Conservation (phyloP, 257 asterid genomes). For the Apocynum venetum region DNA sequence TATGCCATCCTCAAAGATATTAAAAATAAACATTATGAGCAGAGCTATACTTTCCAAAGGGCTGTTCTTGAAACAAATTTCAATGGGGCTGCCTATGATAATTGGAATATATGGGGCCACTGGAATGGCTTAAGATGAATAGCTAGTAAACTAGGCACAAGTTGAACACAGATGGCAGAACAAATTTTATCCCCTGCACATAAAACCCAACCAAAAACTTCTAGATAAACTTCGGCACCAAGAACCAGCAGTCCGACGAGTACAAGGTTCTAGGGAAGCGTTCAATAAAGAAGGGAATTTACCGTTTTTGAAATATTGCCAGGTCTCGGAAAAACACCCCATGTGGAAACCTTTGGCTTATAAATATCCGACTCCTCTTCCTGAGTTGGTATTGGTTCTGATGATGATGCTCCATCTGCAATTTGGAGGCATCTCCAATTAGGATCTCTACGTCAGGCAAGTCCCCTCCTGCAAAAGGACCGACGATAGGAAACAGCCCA, state of each 20-base stretch:
- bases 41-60: no score
- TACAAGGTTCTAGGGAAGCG: not conserved
- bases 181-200: not conserved
- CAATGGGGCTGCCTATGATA: no score
- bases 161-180: not conserved
- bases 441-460: slow-evolving; percentile 78
- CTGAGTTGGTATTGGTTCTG: slow-evolving; percentile 19
- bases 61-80: no score
- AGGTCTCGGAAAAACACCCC: slow-evolving; percentile 98
- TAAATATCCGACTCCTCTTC: slow-evolving; percentile 49
- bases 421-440: slow-evolving; percentile 68
- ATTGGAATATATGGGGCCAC: no score
- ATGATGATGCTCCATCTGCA: slow-evolving; percentile 27
- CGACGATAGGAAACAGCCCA: slow-evolving; percentile 60
- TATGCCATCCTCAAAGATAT: no score
- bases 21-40: no score
- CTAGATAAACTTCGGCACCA: not conserved
- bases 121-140: not conserved
- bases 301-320: slow-evolving; percentile 76
- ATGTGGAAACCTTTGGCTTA: slow-evolving; percentile 93
- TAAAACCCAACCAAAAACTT: not conserved
- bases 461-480: slow-evolving; percentile 55
- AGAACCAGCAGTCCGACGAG: not conserved
- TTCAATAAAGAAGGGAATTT: slow-evolving; percentile 22
- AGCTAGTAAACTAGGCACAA: not conserved